phyloP scores from a whole-genome alignment of 768 basidiomycete genomes.

The Mycena chlorophos region DNA sequence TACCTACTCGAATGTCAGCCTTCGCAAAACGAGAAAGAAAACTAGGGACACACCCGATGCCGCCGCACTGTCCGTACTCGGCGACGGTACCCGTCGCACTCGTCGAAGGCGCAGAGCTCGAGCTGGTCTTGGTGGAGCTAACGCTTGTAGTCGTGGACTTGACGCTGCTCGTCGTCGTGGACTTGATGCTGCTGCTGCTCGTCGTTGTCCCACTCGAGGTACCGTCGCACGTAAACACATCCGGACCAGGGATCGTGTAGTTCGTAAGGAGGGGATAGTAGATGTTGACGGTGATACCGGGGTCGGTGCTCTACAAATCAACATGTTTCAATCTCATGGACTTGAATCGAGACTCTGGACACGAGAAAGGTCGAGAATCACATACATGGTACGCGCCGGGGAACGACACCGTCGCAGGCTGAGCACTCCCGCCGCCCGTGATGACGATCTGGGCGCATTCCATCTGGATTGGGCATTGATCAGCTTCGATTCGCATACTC shows the following conservation, averaged over 20 bases:
- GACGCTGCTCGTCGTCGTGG: slow-evolving; percentile 5
- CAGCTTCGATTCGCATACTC: background rate
- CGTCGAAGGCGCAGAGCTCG: slow-evolving; percentile 20
- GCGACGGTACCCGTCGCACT: slow-evolving; percentile 33
- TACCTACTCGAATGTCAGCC: slow-evolving; percentile 4
- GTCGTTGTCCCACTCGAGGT: slow-evolving; percentile 14
- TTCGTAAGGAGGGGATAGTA: slow-evolving; percentile 36
- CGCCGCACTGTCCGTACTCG: slow-evolving; percentile 42
- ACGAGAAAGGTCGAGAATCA: background rate
- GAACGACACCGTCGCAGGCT: slow-evolving; percentile 48
- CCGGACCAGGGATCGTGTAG: slow-evolving; percentile 43
- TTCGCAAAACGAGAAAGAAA: background rate
- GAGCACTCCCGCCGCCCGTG: slow-evolving; percentile 44
- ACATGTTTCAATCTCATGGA: no score
- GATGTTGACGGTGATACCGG: slow-evolving; percentile 48
- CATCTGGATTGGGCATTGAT: slow-evolving; percentile 35
- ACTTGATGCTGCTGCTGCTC: slow-evolving; percentile 2
- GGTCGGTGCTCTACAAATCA: slow-evolving; percentile 44
- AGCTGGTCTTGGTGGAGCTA: slow-evolving; percentile 12
- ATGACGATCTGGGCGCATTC: slow-evolving; percentile 49
- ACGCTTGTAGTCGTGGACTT: slow-evolving; percentile 5
- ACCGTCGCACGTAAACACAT: slow-evolving; percentile 40
- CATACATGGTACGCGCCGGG: slow-evolving; percentile 46
- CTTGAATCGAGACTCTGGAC: background rate
- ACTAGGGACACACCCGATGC: slow-evolving; percentile 5